These are phyloP conservation scores for Candida methanosorbosa DNA, from an alignment of 805 yeast genomes.

Conservation along the genomic window DNA sequence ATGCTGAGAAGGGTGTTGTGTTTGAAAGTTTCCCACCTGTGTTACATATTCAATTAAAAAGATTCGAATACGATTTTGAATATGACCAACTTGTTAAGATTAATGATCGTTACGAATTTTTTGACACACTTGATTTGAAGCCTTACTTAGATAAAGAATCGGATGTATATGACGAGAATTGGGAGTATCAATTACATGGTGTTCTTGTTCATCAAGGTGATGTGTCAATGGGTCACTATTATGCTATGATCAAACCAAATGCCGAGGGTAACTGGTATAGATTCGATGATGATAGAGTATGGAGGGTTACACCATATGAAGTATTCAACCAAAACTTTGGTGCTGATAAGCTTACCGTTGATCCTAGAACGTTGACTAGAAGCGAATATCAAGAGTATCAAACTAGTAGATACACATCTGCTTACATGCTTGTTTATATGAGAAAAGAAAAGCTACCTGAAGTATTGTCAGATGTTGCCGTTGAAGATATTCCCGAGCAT, in stretches of 20 bases:
- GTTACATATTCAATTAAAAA: conserved; percentile 82
- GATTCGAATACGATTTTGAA: conserved; percentile 91
- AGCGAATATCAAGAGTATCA: conserved; percentile 55
- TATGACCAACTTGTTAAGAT: conserved; percentile 83
- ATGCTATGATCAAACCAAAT: conserved; percentile 84
- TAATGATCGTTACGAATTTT: conserved; percentile 87
- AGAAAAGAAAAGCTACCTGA: conserved; percentile 50
- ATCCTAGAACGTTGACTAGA: conserved; percentile 43
- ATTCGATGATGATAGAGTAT: conserved; percentile 93
- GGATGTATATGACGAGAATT: conserved; percentile 40
- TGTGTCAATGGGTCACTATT: conserved; percentile 92
- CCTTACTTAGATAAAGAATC: conserved; percentile 65
- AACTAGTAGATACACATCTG: conserved; percentile 80
- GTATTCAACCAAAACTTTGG: conserved; percentile 94
- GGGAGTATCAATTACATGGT: conserved; percentile 82
- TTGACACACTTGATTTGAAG: conserved; percentile 69
- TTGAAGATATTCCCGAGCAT: conserved; percentile 56
- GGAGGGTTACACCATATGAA: conserved; percentile 74
- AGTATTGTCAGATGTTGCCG: conserved; percentile 49
- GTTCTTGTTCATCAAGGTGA: conserved; percentile 96
- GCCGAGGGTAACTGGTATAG: conserved; percentile 69
- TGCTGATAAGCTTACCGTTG: conserved; percentile 48
- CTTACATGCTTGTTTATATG: conserved; percentile 93
- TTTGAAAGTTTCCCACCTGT: conserved; percentile 90
- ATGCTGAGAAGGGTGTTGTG: conserved; percentile 93